phyloP scores from a whole-genome alignment of 148 eudicot genomes.

The Rhododendron kiyosumense region DNA sequence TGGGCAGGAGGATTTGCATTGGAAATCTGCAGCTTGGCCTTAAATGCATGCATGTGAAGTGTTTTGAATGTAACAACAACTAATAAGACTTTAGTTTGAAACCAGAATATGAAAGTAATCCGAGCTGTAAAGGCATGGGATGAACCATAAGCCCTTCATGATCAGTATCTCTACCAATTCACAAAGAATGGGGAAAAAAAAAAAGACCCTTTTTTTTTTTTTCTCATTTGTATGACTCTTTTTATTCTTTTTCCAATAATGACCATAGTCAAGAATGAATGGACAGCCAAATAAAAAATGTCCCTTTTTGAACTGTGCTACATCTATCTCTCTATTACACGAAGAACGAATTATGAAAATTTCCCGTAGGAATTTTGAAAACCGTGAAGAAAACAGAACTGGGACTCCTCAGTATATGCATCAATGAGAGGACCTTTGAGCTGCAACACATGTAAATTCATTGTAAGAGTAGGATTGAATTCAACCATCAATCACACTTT shows the following conservation, averaged over 20 bases:
- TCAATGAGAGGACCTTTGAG: too few species aligned
- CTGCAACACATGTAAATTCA: too few species aligned
- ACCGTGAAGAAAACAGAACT: too few species aligned
- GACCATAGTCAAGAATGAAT: background rate
- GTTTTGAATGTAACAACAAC: background rate
- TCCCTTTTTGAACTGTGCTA: too few species aligned
- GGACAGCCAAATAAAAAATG: background rate
- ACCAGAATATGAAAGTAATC: background rate
- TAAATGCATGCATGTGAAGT: slow-evolving; percentile 34
- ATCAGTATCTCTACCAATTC: background rate
- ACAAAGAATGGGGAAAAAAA: background rate
- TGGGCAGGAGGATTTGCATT: slow-evolving; percentile 22
- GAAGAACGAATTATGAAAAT: too few species aligned
- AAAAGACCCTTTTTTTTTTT: too few species aligned
- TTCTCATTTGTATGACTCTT: background rate
- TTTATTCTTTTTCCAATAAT: background rate
- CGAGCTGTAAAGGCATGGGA: slow-evolving; percentile 14
- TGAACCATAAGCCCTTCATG: slow-evolving; percentile 14
- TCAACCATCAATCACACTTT: too few species aligned
- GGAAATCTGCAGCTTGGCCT: slow-evolving; percentile 30
- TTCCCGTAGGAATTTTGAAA: too few species aligned
- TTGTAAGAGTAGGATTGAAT: too few species aligned
- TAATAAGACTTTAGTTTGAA: background rate
- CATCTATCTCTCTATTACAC: too few species aligned
- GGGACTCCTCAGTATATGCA: too few species aligned